Base-by-base conservation (phyloP, 495 filamentous ascomycete genomes). In the Annulohypoxylon moriforme region DNA sequence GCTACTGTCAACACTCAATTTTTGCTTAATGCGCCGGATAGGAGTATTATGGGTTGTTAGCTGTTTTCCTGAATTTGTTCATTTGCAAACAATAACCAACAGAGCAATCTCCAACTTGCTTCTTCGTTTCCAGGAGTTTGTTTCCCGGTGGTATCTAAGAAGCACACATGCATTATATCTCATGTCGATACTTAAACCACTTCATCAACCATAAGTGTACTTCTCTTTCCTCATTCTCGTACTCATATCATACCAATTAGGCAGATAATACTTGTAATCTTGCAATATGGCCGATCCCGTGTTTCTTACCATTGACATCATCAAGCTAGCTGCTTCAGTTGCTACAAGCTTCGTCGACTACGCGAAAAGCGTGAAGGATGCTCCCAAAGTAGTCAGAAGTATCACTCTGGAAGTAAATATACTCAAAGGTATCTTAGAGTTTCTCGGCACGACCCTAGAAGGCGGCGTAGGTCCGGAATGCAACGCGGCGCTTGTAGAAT, bases 301-400 rank as follows among this genome's bases (percentile, higher is more conserved):
- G 25, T 3, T 14, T 7, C 29, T 64, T 11, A 25, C 67, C 1
- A 13, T 55, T 25, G 55, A 40, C 0, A 14, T 60, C 46, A 52
- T 72, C 11, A 31, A n/a, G 9, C 22, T 55, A 46, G 33, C 59
- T 14, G 31, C 5, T 3, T 31, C 55, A 29, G 64, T 63, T 9
- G 64, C 36, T 5, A 60, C 5, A 1, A 31, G 20, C 34, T 40
- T 68, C 34, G 59, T 14, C 18, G 22, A 64, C 1, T 72, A 68
- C 46, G 13, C 27, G 42, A 57, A n/a, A 16, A 46, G 60, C n/a
- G 64, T 72, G 7, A 72, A 68, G 60, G 60, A 68, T 42, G 69
- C 55, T 13, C 69, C 64, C 9, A 52, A 38, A 24, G 1, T 55
- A 29, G 52, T 72, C 8, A 36, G 3, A 34, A 31, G 1, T 2